phyloP scores from a whole-genome alignment of 2,329 filamentous ascomycete genomes.

The Talaromyces funiculosus region DNA sequence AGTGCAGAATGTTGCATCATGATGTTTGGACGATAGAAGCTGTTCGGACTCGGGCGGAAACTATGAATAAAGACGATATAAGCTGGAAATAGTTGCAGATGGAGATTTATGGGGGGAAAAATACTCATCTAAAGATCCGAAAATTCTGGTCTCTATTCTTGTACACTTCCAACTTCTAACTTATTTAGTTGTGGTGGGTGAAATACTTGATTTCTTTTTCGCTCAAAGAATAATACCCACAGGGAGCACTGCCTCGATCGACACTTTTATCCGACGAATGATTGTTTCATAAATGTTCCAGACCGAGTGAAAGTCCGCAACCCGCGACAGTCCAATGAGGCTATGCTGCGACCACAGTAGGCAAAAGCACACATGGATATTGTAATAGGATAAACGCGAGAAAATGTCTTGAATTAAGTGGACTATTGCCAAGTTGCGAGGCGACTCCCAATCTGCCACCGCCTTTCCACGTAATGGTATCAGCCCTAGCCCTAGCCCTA shows the following conservation, averaged over 20 bases:
- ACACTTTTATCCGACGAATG: neutral
- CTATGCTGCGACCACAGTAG: neutral
- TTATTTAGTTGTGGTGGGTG: neutral
- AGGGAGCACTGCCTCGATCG: neutral
- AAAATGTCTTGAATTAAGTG: neutral
- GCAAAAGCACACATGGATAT: neutral
- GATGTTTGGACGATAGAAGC: neutral
- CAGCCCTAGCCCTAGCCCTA: slow-evolving; percentile 1
- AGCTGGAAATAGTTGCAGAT: neutral
- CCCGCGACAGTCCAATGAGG: neutral
- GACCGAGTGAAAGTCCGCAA: too few species aligned
- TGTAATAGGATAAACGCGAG: neutral
- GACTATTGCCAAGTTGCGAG: neutral
- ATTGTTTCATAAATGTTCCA: neutral
- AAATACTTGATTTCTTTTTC: neutral
- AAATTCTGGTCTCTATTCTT: neutral
- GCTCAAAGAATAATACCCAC: neutral
- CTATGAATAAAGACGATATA: neutral
- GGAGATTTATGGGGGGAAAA: neutral
- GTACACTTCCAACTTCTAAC: neutral
- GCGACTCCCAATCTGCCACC: neutral
- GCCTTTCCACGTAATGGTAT: neutral
- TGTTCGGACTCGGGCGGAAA: neutral
- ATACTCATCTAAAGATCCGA: neutral
- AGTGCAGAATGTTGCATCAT: neutral